Evolutionary conservation across 169 alveolate genomes (phyloP).

Genomic region (Plasmodium gonderi): DNA sequence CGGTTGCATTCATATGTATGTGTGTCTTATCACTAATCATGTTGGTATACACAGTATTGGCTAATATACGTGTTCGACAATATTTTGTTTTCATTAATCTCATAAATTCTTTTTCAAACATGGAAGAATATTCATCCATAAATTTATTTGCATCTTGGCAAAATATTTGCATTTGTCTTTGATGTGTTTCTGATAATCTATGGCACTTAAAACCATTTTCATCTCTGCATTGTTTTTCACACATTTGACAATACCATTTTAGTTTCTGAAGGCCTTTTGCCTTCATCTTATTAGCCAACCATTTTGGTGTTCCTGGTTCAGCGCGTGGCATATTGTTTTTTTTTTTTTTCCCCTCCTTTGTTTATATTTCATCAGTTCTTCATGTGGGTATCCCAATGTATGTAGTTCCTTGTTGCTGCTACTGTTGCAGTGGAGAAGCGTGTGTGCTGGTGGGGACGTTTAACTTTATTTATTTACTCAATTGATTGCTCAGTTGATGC

Average conservation of each 20-base stretch:
- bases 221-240: conserved; percentile 96
- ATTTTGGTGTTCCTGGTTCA: conserved; percentile 94
- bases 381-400: no score
- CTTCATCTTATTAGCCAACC: conserved; percentile 95
- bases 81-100: conserved; percentile 89
- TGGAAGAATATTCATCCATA: conserved; percentile 93
- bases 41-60: conserved; percentile 92
- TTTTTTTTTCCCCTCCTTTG: background rate
- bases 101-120: conserved; percentile 93
- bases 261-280: conserved; percentile 94
- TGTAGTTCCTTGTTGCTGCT: no score
- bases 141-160: conserved; percentile 91
- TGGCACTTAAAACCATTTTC: conserved; percentile 97
- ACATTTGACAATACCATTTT: conserved; percentile 96
- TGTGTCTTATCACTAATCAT: conserved; percentile 92
- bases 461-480: no score
- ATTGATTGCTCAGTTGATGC: no score
- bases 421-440: no score
- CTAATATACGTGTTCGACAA: conserved; percentile 88
- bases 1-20: conserved; percentile 95
- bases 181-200: conserved; percentile 93
- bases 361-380: no score
- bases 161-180: conserved; percentile 93
- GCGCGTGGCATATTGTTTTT: conserved; percentile 86
- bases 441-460: no score